Conservation (phyloP, 1,284 basidiomycete genomes). For the Rhodotorula sp. region DNA sequence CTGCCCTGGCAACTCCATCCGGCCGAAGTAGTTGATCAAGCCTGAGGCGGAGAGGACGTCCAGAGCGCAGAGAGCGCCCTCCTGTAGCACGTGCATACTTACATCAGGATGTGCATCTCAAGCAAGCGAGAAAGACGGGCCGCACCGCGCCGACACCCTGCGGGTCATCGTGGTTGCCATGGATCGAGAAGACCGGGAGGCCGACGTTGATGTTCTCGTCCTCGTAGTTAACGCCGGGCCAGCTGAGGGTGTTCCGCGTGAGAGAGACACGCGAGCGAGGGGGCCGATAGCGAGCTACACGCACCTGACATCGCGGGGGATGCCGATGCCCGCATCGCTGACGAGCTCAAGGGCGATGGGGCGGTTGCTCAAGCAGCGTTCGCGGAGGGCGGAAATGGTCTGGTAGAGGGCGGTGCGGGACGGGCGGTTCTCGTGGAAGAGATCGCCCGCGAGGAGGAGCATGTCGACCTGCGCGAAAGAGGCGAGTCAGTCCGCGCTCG, state of each 20-base stretch:
- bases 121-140: slow-evolving; percentile 6
- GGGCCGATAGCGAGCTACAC: slow-evolving; percentile 42
- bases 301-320: slow-evolving; percentile 72
- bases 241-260: slow-evolving; percentile 58
- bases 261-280: too few species aligned
- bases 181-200: slow-evolving; percentile 96
- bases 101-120: neutral
- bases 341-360: slow-evolving; percentile 86
- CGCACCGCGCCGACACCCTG: slow-evolving; percentile 88
- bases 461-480: slow-evolving; percentile 75
- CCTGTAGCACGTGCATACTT: slow-evolving; percentile 56
- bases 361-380: slow-evolving; percentile 85
- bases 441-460: slow-evolving; percentile 88
- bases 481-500: slow-evolving; percentile 13
- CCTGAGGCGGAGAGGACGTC: slow-evolving; percentile 93
- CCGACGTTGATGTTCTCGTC: slow-evolving; percentile 93
- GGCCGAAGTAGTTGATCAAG: slow-evolving; percentile 96
- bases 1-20: slow-evolving; percentile 61
- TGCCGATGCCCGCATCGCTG: slow-evolving; percentile 86
- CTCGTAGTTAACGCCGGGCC: slow-evolving; percentile 96
- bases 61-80: slow-evolving; percentile 91
- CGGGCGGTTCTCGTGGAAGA: slow-evolving; percentile 98
- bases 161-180: slow-evolving; percentile 99
- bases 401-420: slow-evolving; percentile 85
- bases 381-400: slow-evolving; percentile 82